Evolutionary conservation across 2,329 filamentous ascomycete species (phyloP).

Genomic region (Paraphoma chrysanthemicola): DNA sequence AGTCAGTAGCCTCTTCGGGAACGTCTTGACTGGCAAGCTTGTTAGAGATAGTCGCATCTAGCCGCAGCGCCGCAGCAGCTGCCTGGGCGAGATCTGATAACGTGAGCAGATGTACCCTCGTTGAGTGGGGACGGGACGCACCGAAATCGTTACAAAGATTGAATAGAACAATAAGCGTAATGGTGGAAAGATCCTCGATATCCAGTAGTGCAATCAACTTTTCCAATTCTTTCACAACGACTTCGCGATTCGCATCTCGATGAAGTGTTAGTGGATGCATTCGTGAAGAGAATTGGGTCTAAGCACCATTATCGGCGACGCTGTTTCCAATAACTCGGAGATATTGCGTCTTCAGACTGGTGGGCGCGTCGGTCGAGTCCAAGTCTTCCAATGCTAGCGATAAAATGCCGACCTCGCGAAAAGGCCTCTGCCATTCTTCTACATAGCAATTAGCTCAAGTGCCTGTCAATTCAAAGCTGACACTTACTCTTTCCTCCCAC

Average conservation of each 20-base stretch:
- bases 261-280: slow-evolving; percentile 17
- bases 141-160: slow-evolving; percentile 54
- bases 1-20: slow-evolving; percentile 40
- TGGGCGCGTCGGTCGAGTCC: slow-evolving; percentile 21
- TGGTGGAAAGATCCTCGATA: slow-evolving; percentile 28
- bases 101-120: slow-evolving; percentile 17
- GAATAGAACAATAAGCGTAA: slow-evolving; percentile 50
- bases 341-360: slow-evolving; percentile 38
- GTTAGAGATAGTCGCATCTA: slow-evolving; percentile 39
- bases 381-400: slow-evolving; percentile 33
- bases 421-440: slow-evolving; percentile 41
- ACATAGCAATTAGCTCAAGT: slow-evolving; percentile 28
- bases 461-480: not conserved
- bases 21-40: slow-evolving; percentile 34
- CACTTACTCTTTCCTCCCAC: slow-evolving; percentile 40
- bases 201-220: slow-evolving; percentile 35
- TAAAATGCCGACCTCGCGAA: slow-evolving; percentile 37
- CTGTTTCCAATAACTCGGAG: slow-evolving; percentile 48
- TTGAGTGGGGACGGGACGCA: slow-evolving; percentile 15
- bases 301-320: slow-evolving; percentile 46
- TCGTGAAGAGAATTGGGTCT: too few species aligned
- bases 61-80: slow-evolving; percentile 40
- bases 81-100: slow-evolving; percentile 43
- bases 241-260: slow-evolving; percentile 42
- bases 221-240: slow-evolving; percentile 30